These are phyloP conservation scores for Penicillium maclennaniae DNA, from an alignment of 495 filamentous ascomycete species.

Conservation along the genomic window DNA sequence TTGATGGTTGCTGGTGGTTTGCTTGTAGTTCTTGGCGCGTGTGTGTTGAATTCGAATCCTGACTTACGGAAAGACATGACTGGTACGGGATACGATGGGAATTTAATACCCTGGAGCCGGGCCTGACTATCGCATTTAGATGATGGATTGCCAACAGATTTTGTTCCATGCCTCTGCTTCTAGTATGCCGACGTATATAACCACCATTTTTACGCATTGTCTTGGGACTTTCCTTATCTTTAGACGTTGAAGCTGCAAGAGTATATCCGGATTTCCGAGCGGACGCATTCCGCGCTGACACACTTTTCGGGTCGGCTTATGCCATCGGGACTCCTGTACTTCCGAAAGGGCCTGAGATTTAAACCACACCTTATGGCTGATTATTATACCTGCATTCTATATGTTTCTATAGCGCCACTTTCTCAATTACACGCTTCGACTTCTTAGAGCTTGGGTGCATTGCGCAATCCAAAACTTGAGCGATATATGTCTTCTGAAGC, in stretches of 20 bases:
- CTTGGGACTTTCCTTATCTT: not conserved
- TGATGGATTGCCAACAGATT: slow-evolving; percentile 3
- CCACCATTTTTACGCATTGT: too few species aligned
- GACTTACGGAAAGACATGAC: slow-evolving; percentile 1
- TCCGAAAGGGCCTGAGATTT: not conserved
- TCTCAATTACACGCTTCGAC: not conserved
- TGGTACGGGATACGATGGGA: slow-evolving; percentile 1
- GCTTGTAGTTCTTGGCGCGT: not conserved
- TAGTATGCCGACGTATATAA: not conserved
- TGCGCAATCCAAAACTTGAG: not conserved
- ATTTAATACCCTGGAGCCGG: slow-evolving; percentile 9
- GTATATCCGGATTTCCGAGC: slow-evolving; percentile 5
- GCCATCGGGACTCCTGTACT: slow-evolving; percentile 14
- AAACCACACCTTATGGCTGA: not conserved
- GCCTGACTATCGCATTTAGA: slow-evolving; percentile 13
- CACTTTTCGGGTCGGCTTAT: slow-evolving; percentile 18
- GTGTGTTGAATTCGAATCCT: not conserved
- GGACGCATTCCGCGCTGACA: slow-evolving; percentile 30
- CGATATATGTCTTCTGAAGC: slow-evolving; percentile 27
- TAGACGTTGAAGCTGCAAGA: not conserved
- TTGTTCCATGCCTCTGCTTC: not conserved
- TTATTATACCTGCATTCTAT: not conserved
- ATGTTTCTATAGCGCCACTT: not conserved
- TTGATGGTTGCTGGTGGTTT: not conserved
- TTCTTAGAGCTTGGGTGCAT: not conserved